These are phyloP conservation scores for Gypsophila paniculata DNA, from an alignment of 179 eudicot genomes.

Conservation along the genomic window DNA sequence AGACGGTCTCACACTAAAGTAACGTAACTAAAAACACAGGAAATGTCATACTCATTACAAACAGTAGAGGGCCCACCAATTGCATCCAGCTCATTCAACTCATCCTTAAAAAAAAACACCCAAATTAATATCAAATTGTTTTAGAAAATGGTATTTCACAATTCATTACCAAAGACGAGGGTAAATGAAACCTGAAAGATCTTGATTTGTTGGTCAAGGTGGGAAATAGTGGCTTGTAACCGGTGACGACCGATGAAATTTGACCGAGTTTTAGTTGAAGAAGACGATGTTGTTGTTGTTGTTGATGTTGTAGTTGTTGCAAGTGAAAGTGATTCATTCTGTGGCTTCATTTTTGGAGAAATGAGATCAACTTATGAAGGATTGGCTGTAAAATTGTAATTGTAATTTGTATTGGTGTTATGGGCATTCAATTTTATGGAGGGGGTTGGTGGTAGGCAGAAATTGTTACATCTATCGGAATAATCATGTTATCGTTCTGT, in stretches of 20 bases:
- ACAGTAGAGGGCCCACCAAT: slow-evolving; percentile 44
- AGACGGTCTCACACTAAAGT: neutral
- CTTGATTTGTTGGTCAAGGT: slow-evolving; percentile 42
- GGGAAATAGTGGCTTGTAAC: slow-evolving; percentile 38
- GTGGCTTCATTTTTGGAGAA: slow-evolving; percentile 22
- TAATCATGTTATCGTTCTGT: no score
- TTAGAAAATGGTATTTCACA: no score
- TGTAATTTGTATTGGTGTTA: no score
- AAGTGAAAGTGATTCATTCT: slow-evolving; percentile 14
- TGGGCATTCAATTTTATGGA: no score
- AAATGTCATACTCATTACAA: slow-evolving; percentile 38
- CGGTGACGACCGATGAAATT: slow-evolving; percentile 48
- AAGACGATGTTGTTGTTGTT: neutral
- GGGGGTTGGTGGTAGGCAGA: no score
- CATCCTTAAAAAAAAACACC: slow-evolving; percentile 30
- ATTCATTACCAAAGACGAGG: no score
- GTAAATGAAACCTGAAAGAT: slow-evolving; percentile 26
- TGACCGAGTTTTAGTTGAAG: slow-evolving; percentile 14
- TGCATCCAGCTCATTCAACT: slow-evolving; percentile 45
- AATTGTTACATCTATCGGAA: no score
- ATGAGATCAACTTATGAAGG: no score
- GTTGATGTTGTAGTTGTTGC: no score
- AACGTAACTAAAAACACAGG: neutral
- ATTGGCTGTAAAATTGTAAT: no score
- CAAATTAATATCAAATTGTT: neutral